Percentiles rank a stretch among this genome's conserved stretches.
Conservation (phyloP, 2,329 filamentous ascomycete species). For the Fusarium coicis region DNA sequence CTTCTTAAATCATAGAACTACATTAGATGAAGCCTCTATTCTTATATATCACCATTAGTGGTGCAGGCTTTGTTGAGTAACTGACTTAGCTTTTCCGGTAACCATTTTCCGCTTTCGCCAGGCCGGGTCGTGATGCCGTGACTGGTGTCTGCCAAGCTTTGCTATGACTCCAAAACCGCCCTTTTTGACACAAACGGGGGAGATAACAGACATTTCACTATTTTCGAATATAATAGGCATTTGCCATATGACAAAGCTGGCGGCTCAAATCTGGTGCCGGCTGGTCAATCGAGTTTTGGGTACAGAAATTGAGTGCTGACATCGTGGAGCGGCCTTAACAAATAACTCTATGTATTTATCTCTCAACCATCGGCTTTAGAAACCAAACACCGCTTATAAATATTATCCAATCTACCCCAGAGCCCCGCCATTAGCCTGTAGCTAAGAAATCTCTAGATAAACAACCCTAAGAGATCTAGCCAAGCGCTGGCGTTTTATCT, state of each 20-base stretch:
- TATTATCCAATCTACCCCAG: not conserved
- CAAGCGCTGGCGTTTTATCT: not conserved
- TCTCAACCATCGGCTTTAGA: not conserved
- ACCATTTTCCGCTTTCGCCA: not conserved
- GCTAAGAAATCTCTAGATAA: not conserved
- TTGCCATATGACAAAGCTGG: too few species aligned
- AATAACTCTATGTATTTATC: not conserved
- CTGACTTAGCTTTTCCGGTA: not conserved
- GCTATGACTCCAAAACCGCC: not conserved
- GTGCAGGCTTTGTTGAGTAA: not conserved
- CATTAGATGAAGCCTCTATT: accelerated
- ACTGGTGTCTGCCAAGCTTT: not conserved
- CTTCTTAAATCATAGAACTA: not conserved
- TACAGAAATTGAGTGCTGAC: not conserved
- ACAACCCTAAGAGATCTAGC: slow-evolving; percentile 1
- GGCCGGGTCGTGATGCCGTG: not conserved
- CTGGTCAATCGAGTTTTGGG: not conserved
- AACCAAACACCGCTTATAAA: not conserved
- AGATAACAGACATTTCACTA: not conserved
- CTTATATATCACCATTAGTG: accelerated
- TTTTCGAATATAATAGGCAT: accelerated
- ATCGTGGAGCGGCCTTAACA: not conserved
- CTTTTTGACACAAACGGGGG: not conserved
- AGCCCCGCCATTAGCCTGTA: not conserved
- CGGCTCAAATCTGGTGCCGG: not conserved